Percentiles rank a stretch among this genome's conserved stretches.
These are phyloP conservation scores for Ophiocordyceps camponoti-rufipedis DNA, from an alignment of 2,329 filamentous ascomycete species.

Conservation along the genomic window DNA sequence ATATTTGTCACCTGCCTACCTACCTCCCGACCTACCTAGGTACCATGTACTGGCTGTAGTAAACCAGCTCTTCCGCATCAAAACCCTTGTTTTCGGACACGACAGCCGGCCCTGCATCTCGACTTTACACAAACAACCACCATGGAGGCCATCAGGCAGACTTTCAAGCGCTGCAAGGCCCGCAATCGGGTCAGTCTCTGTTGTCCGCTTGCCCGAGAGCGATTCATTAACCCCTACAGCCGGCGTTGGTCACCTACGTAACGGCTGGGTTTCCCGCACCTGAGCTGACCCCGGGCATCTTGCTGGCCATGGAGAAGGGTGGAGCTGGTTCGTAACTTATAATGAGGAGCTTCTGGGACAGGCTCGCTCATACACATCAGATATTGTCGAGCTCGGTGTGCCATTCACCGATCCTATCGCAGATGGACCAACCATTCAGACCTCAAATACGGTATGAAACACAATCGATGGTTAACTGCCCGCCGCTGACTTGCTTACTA, in stretches of 20 bases:
- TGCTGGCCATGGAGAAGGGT: conserved; percentile 81
- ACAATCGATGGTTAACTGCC: conserved; percentile 1
- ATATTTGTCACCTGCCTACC: no score
- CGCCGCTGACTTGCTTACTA: conserved; percentile 6
- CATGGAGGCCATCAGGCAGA: conserved; percentile 40
- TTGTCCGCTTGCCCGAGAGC: not conserved
- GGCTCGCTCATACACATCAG: conserved; percentile 14
- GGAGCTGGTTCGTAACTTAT: conserved; percentile 50
- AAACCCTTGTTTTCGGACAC: no score
- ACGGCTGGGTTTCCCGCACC: conserved; percentile 80
- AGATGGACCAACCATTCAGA: conserved; percentile 94
- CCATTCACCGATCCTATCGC: conserved; percentile 98
- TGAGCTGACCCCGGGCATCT: conserved; percentile 65
- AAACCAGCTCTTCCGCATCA: no score
- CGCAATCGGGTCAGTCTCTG: conserved; percentile 31
- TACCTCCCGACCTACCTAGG: no score
- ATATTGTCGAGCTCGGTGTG: conserved; percentile 87
- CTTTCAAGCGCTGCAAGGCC: conserved; percentile 41
- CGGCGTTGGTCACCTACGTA: conserved; percentile 87
- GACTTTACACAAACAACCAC: not conserved
- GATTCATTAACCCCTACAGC: conserved; percentile 21
- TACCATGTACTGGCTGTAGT: no score
- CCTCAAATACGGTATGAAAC: conserved; percentile 59
- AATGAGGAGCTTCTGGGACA: no score
- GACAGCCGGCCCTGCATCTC: no score